Conservation (phyloP, 352 stramenopile species). For the Paralagenidium karlingii region DNA sequence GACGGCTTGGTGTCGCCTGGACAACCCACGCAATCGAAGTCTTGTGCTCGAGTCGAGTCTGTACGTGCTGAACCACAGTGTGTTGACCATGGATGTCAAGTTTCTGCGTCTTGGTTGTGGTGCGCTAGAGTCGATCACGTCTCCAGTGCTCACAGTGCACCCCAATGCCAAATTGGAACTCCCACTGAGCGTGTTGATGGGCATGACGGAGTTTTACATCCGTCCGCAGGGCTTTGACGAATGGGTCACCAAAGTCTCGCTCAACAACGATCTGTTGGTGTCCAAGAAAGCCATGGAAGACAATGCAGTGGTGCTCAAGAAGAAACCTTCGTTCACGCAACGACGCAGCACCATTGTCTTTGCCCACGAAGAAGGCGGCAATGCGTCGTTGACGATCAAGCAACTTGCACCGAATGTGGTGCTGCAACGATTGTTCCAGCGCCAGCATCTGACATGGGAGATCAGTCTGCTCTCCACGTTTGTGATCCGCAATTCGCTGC, state of each 20-base stretch:
- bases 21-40: constrained; percentile 42
- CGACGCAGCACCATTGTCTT: constrained; percentile 62
- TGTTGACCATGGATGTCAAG: constrained; percentile 57
- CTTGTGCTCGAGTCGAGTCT: constrained; percentile 73
- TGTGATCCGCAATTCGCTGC: constrained; percentile 76
- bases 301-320: constrained; percentile 30
- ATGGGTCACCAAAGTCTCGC: constrained; percentile 58
- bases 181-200: constrained; percentile 59
- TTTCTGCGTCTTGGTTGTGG: constrained; percentile 47
- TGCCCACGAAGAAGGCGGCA: constrained; percentile 59
- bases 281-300: constrained; percentile 37
- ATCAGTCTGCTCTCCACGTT: constrained; percentile 63
- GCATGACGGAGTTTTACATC: constrained; percentile 72
- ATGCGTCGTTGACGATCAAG: constrained; percentile 60
- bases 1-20: constrained; percentile 49
- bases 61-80: constrained; percentile 72
- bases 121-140: constrained; percentile 29
- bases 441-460: constrained; percentile 74
- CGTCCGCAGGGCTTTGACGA: constrained; percentile 47
- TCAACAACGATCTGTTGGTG: constrained; percentile 71
- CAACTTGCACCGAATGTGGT: constrained; percentile 59
- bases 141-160: constrained; percentile 37
- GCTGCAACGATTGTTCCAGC: constrained; percentile 58
- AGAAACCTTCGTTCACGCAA: constrained; percentile 16
- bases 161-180: constrained; percentile 55